Base-by-base conservation (phyloP, 2,329 filamentous ascomycete genomes). In the Tolypocladium inflatum region DNA sequence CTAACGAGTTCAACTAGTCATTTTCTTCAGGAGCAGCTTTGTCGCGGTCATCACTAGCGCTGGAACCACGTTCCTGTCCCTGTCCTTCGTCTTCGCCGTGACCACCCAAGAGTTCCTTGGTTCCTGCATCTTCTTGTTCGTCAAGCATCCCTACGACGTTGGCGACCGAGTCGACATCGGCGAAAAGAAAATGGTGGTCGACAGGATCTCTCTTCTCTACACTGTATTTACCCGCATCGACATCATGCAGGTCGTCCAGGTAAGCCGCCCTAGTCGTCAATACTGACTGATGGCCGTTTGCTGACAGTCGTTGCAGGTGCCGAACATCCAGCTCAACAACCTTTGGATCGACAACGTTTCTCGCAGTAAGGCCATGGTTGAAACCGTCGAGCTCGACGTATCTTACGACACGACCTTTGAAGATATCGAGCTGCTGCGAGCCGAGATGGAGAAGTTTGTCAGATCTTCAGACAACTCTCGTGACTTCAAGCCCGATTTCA, bases 141-240 rank as follows among this genome's bases (percentile, higher is more conserved):
- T 97, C 78, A 99, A 99, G 78, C 94, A 99, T 71, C 93, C 94
- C 0, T 97, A 89, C 71, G 94, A 99, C 70, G 91, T 97, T 26
- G 92, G 93, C 61, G 94, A 99, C 71, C 87, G 94, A 33, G 90
- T 97, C 50, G 91, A 97, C 66, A 88, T 97, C 62, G 76, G 71
- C 56, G 79, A 79, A 19, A 80, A 87, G 63, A 80, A 85, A 65
- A 85, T 96, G 64, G 80, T 91, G 5, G 94, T 99, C 13, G 91
- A 97, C 73, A 90, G 92, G 70, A 97, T 97, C 66, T 96, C 92
- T 2, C 82, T 99, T 37, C 80, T 99, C 4, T 97, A 91, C 77
- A 95, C 91, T 1, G 86, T 97, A 57, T 97, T 99, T 76, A 89
- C 88, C 64, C 87, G 89, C 52, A 87, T 95, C 63, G 84, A 87